phyloP scores from a whole-genome alignment of 768 basidiomycete genomes.

The Leccinum longicurvipes region DNA sequence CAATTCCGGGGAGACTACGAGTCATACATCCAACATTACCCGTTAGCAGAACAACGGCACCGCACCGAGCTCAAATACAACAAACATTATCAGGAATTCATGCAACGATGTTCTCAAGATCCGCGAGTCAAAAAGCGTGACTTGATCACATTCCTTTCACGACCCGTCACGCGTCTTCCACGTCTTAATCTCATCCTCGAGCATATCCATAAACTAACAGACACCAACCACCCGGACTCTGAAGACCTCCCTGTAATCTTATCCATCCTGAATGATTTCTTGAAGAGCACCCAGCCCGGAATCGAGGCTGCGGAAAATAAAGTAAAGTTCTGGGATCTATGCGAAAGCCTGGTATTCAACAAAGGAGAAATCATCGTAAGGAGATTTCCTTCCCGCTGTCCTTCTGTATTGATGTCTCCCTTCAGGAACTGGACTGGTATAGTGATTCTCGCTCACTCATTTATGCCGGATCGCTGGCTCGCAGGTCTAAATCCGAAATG shows the following conservation, averaged over 20 bases:
- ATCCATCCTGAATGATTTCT: conserved; percentile 61
- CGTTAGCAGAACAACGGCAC: conserved; percentile 78
- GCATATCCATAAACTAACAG: conserved; percentile 63
- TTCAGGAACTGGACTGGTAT: conserved; percentile 79
- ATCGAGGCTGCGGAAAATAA: conserved; percentile 89
- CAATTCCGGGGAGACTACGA: conserved; percentile 68
- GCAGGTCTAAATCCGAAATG: conserved; percentile 60
- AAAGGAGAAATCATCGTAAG: conserved; percentile 81
- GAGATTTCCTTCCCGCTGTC: neutral
- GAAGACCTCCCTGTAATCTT: conserved; percentile 74
- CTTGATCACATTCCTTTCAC: conserved; percentile 75
- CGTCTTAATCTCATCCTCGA: conserved; percentile 73
- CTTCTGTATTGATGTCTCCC: conserved; percentile 4
- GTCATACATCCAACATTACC: conserved; percentile 84
- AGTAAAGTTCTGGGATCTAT: conserved; percentile 82
- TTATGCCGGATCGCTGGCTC: conserved; percentile 59
- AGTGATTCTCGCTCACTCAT: conserved; percentile 72
- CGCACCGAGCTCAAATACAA: conserved; percentile 73
- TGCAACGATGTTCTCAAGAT: conserved; percentile 59
- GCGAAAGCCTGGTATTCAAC: conserved; percentile 70
- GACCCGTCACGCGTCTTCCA: conserved; percentile 87
- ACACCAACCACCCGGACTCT: conserved; percentile 72
- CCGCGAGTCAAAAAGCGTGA: conserved; percentile 72
- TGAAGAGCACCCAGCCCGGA: conserved; percentile 87
- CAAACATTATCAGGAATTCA: conserved; percentile 60